phyloP scores from a whole-genome alignment of 441 rosid species.

The Pelargonium fulgidum region DNA sequence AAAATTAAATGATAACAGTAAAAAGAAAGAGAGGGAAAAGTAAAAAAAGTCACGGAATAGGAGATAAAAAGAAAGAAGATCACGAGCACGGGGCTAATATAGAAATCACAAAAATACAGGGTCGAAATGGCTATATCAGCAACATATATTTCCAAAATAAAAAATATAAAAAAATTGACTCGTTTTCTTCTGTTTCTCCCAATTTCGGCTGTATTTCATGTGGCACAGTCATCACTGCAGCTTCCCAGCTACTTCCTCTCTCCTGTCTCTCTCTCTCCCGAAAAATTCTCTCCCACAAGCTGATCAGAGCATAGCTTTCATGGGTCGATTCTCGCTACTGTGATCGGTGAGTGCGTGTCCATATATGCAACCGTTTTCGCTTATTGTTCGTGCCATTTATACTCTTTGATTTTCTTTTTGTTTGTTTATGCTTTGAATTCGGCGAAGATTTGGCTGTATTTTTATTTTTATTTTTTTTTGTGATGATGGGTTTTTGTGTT shows the following conservation, averaged over 20 bases:
- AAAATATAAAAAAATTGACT: background rate
- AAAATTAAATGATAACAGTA: no score
- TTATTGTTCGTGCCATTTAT: background rate
- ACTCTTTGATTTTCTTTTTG: background rate
- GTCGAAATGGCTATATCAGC: background rate
- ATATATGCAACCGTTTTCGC: background rate
- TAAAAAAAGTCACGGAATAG: conserved; percentile 1
- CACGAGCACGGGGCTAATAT: background rate
- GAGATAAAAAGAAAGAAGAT: background rate
- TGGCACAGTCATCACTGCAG: conserved; percentile 37
- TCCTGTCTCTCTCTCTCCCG: conserved; percentile 18
- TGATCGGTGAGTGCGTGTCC: conserved; percentile 43
- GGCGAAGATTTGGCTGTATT: no score
- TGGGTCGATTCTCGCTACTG: conserved; percentile 33
- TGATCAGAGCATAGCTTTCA: conserved; percentile 14
- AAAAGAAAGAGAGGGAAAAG: background rate
- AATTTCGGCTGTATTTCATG: conserved; percentile 20
- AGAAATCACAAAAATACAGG: background rate
- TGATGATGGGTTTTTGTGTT: background rate
- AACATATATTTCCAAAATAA: background rate
- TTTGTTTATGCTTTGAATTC: background rate
- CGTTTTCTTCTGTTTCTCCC: background rate
- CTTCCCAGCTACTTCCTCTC: conserved; percentile 30
- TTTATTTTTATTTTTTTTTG: no score
- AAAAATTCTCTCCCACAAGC: conserved; percentile 4